These are phyloP conservation scores for Aspergillus nomiae DNA, from an alignment of 2,329 filamentous ascomycete species.

Conservation along the genomic window DNA sequence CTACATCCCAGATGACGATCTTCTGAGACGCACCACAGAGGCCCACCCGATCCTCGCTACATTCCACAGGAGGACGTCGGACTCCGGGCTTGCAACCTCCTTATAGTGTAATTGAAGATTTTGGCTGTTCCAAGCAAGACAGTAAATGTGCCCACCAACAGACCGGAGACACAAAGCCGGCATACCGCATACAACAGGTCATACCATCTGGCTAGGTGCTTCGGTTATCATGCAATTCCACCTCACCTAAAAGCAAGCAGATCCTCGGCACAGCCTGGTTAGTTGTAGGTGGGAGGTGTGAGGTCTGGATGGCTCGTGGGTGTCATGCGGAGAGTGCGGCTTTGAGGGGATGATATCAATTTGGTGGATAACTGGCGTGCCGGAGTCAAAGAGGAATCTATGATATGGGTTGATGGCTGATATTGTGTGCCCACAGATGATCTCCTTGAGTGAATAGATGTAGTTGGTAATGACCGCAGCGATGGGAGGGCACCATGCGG, in stretches of 20 bases:
- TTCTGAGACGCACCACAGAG: background rate
- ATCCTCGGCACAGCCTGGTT: background rate
- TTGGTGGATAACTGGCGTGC: conserved; percentile 9
- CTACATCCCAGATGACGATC: background rate
- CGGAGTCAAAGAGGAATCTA: background rate
- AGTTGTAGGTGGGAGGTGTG: background rate
- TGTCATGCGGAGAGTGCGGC: conserved; percentile 20
- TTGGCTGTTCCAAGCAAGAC: background rate
- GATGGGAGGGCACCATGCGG: conserved; percentile 3
- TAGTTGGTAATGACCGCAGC: conserved; percentile 5
- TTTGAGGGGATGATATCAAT: conserved; percentile 14
- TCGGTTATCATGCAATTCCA: background rate
- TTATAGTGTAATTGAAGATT: background rate
- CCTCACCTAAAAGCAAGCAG: background rate
- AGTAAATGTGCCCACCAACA: background rate
- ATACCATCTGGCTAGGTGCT: background rate
- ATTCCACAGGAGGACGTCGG: background rate
- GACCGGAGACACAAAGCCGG: background rate
- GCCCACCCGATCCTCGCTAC: too few species aligned
- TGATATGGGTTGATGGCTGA: background rate
- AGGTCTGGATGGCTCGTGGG: conserved; percentile 4
- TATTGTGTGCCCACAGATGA: background rate
- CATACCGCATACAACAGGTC: background rate
- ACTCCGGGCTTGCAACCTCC: background rate
- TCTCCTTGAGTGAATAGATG: conserved; percentile 8